Evolutionary conservation across 805 yeast genomes (phyloP).

Genomic region (Wickerhamiella spandovensis): DNA sequence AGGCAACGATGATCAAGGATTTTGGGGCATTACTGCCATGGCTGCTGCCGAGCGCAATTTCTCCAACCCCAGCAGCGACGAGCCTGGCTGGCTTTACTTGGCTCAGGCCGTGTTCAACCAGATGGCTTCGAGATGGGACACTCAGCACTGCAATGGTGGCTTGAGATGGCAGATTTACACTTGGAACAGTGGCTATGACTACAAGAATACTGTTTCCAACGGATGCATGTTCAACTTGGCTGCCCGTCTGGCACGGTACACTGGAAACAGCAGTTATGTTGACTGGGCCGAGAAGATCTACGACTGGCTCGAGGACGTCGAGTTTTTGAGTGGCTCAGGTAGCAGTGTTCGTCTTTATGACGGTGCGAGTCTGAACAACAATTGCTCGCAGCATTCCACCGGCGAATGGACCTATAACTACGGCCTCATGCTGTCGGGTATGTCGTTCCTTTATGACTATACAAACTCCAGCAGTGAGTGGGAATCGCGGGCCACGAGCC

Average conservation of each 20-base stretch:
- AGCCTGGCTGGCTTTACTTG: constrained; percentile 61
- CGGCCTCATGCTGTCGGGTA: constrained; percentile 54
- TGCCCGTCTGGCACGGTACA: constrained; percentile 72
- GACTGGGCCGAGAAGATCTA: constrained; percentile 61
- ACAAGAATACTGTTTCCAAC: constrained; percentile 79
- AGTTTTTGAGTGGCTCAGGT: constrained; percentile 27
- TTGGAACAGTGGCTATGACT: constrained; percentile 79
- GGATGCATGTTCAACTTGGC: constrained; percentile 71
- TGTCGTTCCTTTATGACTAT: constrained; percentile 53
- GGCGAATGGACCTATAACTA: constrained; percentile 66
- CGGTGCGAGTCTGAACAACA: constrained; percentile 41
- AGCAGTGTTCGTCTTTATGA: constrained; percentile 41
- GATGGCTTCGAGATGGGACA: constrained; percentile 72
- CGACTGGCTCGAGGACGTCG: constrained; percentile 52
- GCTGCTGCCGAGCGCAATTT: constrained; percentile 76
- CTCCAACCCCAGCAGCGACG: constrained; percentile 45
- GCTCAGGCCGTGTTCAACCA: constrained; percentile 82
- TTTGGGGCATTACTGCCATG: constrained; percentile 84
- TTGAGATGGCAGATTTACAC: constrained; percentile 85
- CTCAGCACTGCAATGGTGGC: constrained; percentile 53
- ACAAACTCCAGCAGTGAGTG: constrained; percentile 43
- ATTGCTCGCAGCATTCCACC: constrained; percentile 38
- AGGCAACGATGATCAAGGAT: constrained; percentile 89
- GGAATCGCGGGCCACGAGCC: constrained; percentile 38
- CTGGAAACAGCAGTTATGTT: constrained; percentile 55